These are phyloP conservation scores for Solanum medicagineum DNA, from an alignment of 257 asterid genomes.

Conservation along the genomic window DNA sequence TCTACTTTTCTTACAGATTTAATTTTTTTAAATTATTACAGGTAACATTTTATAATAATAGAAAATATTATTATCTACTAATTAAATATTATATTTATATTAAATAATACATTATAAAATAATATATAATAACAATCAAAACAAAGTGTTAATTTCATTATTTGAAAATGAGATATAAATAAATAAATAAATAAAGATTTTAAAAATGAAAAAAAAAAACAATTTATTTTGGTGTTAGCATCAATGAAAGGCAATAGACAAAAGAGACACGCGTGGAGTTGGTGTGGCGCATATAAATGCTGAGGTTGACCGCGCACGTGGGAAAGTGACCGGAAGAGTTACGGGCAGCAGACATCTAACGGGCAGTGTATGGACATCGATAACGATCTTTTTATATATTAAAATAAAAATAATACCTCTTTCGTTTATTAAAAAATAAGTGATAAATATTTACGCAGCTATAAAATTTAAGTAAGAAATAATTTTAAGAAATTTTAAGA, in stretches of 20 bases:
- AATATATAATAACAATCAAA: no score
- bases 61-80: no score
- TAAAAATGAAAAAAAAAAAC: background rate
- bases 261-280: background rate
- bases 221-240: background rate
- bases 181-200: background rate
- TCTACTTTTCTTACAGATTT: no score
- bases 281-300: background rate
- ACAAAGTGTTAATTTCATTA: background rate
- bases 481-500: no score
- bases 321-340: background rate
- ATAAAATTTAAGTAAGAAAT: no score
- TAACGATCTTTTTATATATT: background rate
- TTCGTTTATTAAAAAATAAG: no score
- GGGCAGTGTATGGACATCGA: slow-evolving; percentile 19
- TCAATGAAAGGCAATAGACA: background rate
- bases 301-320: background rate
- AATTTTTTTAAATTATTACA: no score
- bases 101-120: no score
- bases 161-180: background rate
- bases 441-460: no score
- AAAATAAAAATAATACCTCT: no score
- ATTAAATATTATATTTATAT: no score
- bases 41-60: no score
- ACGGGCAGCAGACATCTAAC: slow-evolving; percentile 14